Evolutionary conservation across 2,329 filamentous ascomycete species (phyloP).

Genomic region (Sporothrix schenckii): DNA sequence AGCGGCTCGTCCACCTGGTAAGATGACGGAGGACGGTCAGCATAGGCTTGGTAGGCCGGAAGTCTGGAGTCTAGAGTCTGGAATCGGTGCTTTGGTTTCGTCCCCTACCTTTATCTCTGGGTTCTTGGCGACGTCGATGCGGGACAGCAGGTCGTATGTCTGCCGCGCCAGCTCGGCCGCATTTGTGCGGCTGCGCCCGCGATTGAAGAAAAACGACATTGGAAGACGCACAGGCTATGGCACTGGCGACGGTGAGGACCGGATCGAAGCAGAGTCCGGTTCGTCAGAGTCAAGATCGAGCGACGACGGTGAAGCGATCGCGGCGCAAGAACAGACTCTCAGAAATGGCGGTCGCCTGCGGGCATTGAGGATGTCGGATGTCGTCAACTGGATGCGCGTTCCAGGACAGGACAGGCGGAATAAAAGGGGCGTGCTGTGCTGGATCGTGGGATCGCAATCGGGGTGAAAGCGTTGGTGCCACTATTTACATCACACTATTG

Average conservation of each 20-base stretch:
- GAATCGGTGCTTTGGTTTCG: background rate
- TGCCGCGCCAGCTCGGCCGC: conserved; percentile 38
- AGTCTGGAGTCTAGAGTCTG: no score
- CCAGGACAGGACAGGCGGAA: no score
- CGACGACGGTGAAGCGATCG: background rate
- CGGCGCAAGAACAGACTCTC: conserved; percentile 14
- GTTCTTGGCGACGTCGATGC: conserved; percentile 33
- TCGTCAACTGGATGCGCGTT: background rate
- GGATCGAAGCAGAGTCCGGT: background rate
- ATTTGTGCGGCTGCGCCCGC: conserved; percentile 38
- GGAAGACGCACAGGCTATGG: background rate
- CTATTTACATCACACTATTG: conserved; percentile 29
- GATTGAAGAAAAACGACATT: conserved; percentile 40
- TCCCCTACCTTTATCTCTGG: conserved; percentile 31
- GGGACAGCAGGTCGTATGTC: conserved; percentile 37
- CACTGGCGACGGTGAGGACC: background rate
- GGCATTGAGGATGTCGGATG: background rate
- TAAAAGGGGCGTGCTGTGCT: conserved; percentile 5
- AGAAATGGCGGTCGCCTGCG: conserved; percentile 8
- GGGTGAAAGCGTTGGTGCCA: conserved; percentile 20
- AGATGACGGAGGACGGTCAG: background rate
- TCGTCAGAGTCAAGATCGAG: background rate
- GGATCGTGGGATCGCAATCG: conserved; percentile 20
- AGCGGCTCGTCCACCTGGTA: conserved; percentile 75
- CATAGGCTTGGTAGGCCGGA: background rate